These are phyloP conservation scores for Petrea volubilis DNA, from an alignment of 257 asterid genomes.

Conservation along the genomic window DNA sequence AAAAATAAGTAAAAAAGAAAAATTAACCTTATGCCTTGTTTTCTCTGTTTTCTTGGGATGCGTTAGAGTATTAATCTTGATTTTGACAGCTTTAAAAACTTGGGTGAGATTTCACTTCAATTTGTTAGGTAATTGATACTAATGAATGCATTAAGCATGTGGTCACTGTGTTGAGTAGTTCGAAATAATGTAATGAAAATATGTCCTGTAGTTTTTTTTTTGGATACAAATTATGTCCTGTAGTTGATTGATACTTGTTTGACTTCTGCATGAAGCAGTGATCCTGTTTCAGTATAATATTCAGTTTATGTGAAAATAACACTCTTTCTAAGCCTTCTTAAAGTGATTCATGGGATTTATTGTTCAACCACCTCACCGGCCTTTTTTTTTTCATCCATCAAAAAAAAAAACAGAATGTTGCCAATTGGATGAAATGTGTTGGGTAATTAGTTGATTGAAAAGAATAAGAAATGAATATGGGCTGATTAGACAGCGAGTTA, in stretches of 20 bases:
- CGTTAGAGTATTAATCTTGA: background rate
- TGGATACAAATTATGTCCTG: no score
- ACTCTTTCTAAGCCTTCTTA: background rate
- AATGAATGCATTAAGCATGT: background rate
- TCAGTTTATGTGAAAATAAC: background rate
- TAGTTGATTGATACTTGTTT: no score
- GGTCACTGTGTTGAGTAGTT: background rate
- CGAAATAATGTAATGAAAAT: background rate
- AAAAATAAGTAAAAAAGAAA: background rate
- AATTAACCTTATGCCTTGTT: background rate
- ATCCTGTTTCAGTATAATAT: background rate
- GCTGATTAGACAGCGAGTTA: background rate
- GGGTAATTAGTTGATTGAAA: background rate
- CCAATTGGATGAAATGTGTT: no score
- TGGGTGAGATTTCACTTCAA: background rate
- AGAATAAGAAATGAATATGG: background rate
- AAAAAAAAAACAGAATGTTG: no score
- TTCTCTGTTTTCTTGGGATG: background rate
- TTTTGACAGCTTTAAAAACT: background rate
- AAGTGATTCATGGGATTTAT: background rate
- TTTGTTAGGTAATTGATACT: background rate
- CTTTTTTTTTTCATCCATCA: no score
- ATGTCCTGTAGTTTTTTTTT: background rate
- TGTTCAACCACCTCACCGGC: background rate
- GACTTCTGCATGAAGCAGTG: background rate